These are phyloP conservation scores for Paracamarosporium sp. DNA, from an alignment of 2,329 filamentous ascomycete genomes.

Conservation along the genomic window DNA sequence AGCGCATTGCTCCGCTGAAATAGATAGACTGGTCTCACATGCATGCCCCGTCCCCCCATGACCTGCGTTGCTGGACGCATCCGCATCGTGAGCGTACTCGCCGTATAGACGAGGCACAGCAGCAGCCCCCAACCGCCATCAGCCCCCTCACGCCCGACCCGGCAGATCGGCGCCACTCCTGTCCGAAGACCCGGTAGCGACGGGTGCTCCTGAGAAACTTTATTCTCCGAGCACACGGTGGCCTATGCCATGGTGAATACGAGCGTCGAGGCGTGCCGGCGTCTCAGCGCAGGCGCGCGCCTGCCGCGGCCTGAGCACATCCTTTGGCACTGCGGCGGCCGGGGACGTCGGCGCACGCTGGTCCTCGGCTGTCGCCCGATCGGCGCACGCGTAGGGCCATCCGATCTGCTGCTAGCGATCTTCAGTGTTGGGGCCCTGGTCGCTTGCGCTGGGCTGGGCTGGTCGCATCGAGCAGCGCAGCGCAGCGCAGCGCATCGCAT, in stretches of 20 bases:
- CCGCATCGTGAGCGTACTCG: background rate
- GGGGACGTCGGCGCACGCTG: too few species aligned
- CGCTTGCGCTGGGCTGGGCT: too few species aligned
- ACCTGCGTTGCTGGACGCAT: too few species aligned
- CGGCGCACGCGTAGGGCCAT: too few species aligned
- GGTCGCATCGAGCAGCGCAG: too few species aligned
- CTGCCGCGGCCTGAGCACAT: background rate
- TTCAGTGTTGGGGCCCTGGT: too few species aligned
- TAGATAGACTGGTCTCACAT: background rate
- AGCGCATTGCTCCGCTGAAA: background rate
- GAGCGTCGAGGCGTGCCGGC: too few species aligned
- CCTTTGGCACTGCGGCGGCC: too few species aligned
- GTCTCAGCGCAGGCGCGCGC: background rate
- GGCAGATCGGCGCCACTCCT: background rate
- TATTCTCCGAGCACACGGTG: background rate
- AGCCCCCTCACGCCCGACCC: background rate
- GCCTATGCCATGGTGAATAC: too few species aligned
- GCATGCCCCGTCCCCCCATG: background rate
- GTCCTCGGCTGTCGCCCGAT: background rate
- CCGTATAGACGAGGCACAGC: background rate
- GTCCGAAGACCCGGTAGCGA: background rate
- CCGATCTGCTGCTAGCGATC: too few species aligned
- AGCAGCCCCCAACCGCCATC: too few species aligned
- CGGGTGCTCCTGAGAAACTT: background rate
- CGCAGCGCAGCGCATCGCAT: too few species aligned